Base-by-base conservation (phyloP, 2,329 filamentous ascomycete species). In the Fusarium buharicum region DNA sequence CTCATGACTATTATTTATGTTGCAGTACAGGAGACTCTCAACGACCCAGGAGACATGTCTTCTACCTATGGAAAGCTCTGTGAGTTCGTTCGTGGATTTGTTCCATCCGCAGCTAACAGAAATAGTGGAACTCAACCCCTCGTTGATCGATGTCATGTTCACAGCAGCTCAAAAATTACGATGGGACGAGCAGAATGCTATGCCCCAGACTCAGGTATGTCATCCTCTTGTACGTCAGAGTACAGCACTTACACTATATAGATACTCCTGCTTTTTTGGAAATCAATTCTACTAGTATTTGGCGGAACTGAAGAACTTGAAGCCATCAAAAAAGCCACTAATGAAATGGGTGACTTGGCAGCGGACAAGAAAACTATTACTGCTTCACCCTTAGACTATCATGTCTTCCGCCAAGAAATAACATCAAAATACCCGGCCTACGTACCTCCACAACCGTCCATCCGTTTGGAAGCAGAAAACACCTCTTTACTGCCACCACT, bases 351-450 rank as follows among this genome's bases (percentile, higher is more conserved):
- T 1, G 74, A 83, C 20, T 83, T 85, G 33, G 84, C 83, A 57
- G 87, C 88, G 67, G 85, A 87, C 46, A 89, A 90, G 66, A 89
- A 89, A n/a, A 81, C 91, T 39, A 94, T 99, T 59, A 96, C 91
- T 1, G 94, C 95, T 5, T 97, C 94, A 2, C 95, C 95, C 5
- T 80, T 99, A 11, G 95, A 99, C 72, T 99, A 99, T 72, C 94
- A 99, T 73, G 84, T 93, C 18, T 99, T 99, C 73, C 89, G 95
- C 31, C 94, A 97, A 74, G 95, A 99, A 74, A 94, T 99, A 55
- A 96, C 90, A 14, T 97, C 94, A 3, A 99, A 99, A 77, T 99
- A 99, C 74, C 95, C 95, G 11, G 91, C 95, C 3, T 99, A 99
- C 74, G 90, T 96, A 55, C 93, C 95, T 3, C 95, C 95, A 3